These are phyloP conservation scores for Xylaria sp. DNA, from an alignment of 2,329 filamentous ascomycete species.

Conservation along the genomic window DNA sequence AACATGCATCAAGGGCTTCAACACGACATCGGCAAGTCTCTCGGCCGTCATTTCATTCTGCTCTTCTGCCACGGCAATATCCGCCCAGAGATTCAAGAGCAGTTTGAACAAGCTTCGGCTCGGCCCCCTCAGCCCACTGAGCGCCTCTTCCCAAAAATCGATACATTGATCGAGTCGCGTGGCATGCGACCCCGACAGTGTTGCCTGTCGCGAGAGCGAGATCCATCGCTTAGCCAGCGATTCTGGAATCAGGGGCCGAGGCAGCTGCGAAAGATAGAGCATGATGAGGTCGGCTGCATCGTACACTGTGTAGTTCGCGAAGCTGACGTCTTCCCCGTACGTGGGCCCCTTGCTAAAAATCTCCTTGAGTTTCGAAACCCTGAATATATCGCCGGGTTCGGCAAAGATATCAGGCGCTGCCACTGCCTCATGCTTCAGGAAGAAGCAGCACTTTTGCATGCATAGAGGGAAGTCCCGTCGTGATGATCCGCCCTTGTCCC, in stretches of 20 bases:
- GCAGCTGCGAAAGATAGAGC: conserved; percentile 53
- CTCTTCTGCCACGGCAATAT: conserved; percentile 53
- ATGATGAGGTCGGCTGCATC: conserved; percentile 56
- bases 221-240: conserved; percentile 54
- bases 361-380: conserved; percentile 52
- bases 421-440: conserved; percentile 51
- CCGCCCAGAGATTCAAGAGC: conserved; percentile 57
- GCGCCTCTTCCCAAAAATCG: conserved; percentile 59
- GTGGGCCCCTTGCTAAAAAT: conserved; percentile 51
- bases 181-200: conserved; percentile 48
- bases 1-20: conserved; percentile 55
- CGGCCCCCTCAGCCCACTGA: conserved; percentile 53
- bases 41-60: conserved; percentile 58
- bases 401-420: conserved; percentile 53
- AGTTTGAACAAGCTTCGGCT: conserved; percentile 55
- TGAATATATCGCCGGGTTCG: conserved; percentile 48
- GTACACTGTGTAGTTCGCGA: conserved; percentile 52
- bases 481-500: conserved; percentile 49
- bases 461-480: conserved; percentile 56
- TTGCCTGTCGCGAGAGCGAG: conserved; percentile 54
- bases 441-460: conserved; percentile 54
- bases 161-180: conserved; percentile 55
- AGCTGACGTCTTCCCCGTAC: conserved; percentile 54
- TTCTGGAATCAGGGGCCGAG: conserved; percentile 53
- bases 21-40: conserved; percentile 52